Percentiles rank a stretch among this genome's conserved stretches.
Conservation (phyloP, 2,329 filamentous ascomycete genomes). For the Juglanconis sp. region DNA sequence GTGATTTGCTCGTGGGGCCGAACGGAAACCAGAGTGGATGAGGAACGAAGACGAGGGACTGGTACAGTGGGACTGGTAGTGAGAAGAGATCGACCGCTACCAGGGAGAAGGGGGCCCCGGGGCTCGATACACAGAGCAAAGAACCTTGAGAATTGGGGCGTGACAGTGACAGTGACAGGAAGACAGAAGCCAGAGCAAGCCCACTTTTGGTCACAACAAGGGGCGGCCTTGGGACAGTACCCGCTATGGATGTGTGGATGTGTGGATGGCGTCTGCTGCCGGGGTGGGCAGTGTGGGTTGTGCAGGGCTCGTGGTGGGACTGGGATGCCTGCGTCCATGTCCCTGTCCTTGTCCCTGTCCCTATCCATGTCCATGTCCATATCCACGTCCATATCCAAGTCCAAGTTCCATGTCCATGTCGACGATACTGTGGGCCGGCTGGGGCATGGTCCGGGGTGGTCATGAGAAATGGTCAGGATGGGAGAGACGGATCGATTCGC, state of each 20-base stretch:
- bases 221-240: conserved; percentile 11
- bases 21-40: neutral
- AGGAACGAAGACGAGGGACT: conserved; percentile 6
- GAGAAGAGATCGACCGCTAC: no score
- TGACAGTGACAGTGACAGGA: neutral
- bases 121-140: no score
- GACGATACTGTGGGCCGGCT: neutral
- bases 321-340: conserved; percentile 9
- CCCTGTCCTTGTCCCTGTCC: neutral
- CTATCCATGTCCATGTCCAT: neutral
- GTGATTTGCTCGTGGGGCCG: neutral
- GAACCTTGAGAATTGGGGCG: no score
- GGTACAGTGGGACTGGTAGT: no score
- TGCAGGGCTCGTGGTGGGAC: conserved; percentile 17
- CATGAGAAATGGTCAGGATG: neutral
- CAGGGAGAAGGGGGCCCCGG: no score
- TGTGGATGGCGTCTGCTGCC: conserved; percentile 16
- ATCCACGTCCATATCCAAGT: neutral
- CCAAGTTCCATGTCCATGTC: neutral
- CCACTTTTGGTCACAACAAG: conserved; percentile 1
- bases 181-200: no score
- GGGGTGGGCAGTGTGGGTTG: conserved; percentile 2
- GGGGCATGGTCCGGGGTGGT: neutral
- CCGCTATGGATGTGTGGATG: conserved; percentile 9
- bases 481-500: neutral